Evolutionary conservation across 2,329 filamentous ascomycete genomes (phyloP).

Genomic region (Purpureocillium lavendulum): DNA sequence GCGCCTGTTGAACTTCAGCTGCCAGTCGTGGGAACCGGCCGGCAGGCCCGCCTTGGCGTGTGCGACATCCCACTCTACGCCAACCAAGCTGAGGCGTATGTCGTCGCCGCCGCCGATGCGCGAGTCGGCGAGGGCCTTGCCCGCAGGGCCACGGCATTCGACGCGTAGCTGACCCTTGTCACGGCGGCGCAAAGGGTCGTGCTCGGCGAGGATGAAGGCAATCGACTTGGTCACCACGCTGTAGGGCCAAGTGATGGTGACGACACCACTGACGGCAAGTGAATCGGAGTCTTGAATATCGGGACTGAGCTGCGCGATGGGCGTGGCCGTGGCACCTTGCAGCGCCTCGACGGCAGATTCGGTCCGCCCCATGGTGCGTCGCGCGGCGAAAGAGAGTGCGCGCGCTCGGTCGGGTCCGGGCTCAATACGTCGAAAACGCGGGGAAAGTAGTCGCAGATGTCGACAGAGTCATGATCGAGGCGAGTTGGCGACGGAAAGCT

Average conservation of each 20-base stretch:
- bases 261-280: constrained; percentile 55
- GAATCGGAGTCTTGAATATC: constrained; percentile 30
- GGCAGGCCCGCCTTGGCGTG: constrained; percentile 37
- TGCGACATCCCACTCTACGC: constrained; percentile 56
- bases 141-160: constrained; percentile 62
- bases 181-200: constrained; percentile 72
- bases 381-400: neutral
- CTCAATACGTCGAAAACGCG: neutral
- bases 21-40: constrained; percentile 47
- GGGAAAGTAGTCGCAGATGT: neutral
- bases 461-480: constrained; percentile 1
- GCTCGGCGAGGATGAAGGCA: constrained; percentile 75
- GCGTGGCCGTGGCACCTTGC: constrained; percentile 26
- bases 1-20: constrained; percentile 44
- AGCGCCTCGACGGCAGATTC: constrained; percentile 13
- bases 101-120: constrained; percentile 72
- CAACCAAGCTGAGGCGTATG: constrained; percentile 59
- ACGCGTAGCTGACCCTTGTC: constrained; percentile 74
- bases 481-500: neutral
- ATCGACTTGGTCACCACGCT: constrained; percentile 67
- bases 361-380: constrained; percentile 1
- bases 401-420: neutral
- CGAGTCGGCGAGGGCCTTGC: constrained; percentile 57
- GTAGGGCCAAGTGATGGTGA: constrained; percentile 88
- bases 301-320: constrained; percentile 49